phyloP scores from a whole-genome alignment of 805 yeast species.

The Suhomyces sp. region DNA sequence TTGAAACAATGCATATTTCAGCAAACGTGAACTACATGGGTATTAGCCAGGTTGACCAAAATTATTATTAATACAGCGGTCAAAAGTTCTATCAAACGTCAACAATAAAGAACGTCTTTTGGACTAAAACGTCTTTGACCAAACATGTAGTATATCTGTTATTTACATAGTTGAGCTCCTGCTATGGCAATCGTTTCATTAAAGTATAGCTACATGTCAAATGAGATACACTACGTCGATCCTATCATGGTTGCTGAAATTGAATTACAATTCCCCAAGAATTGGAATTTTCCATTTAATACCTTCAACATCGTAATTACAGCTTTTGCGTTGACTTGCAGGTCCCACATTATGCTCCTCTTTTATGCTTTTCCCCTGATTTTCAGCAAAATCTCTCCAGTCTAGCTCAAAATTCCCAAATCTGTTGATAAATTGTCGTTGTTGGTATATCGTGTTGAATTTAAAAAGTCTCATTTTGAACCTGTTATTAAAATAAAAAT shows the following conservation, averaged over 20 bases:
- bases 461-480: conserved; percentile 33
- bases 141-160: not conserved
- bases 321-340: conserved; percentile 12
- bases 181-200: not conserved
- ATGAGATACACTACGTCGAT: not conserved
- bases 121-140: not conserved
- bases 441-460: conserved; percentile 40
- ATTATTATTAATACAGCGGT: not conserved
- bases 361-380: conserved; percentile 3
- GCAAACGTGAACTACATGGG: not conserved
- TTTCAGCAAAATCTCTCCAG: conserved; percentile 4
- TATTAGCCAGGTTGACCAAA: not conserved
- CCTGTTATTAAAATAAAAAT: conserved; percentile 32
- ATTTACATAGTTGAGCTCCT: not conserved
- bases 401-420: conserved; percentile 37
- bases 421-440: conserved; percentile 39
- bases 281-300: conserved; percentile 44
- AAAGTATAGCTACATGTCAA: not conserved
- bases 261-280: conserved; percentile 28
- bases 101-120: not conserved
- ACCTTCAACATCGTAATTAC: conserved; percentile 36
- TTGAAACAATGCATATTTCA: too few species aligned
- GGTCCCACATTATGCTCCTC: conserved; percentile 2
- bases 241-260: not conserved
- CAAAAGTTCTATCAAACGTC: not conserved